Percentiles rank a stretch among this genome's conserved stretches.
phyloP scores from a whole-genome alignment of 129 eudicot genomes.

The Pseudognaphalium luteoalbum region DNA sequence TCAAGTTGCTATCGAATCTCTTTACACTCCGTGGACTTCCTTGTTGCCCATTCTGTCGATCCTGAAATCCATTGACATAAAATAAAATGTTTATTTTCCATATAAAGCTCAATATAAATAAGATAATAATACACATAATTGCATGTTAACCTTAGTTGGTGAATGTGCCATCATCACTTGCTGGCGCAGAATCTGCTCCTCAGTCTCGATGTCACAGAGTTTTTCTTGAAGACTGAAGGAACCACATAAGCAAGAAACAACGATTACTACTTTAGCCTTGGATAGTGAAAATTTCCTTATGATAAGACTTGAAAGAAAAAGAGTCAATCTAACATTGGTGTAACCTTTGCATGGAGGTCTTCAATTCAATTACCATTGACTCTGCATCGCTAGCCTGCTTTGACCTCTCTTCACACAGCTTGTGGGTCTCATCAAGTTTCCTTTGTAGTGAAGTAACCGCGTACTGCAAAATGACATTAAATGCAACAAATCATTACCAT shows the following conservation, averaged over 20 bases:
- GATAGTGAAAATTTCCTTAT: conserved; percentile 11
- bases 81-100: conserved; percentile 6
- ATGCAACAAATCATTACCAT: background rate
- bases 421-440: conserved; percentile 60
- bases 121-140: background rate
- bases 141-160: conserved; percentile 36
- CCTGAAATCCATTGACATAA: conserved; percentile 43
- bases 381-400: conserved; percentile 73
- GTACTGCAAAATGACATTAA: conserved; percentile 36
- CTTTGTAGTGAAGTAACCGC: conserved; percentile 58
- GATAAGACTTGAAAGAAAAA: conserved; percentile 16
- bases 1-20: conserved; percentile 42
- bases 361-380: conserved; percentile 63
- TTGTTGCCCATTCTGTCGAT: conserved; percentile 50
- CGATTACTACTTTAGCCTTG: conserved; percentile 23
- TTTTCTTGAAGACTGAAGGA: conserved; percentile 71
- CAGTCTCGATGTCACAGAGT: conserved; percentile 55
- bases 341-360: conserved; percentile 78
- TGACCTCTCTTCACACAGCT: conserved; percentile 62
- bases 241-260: conserved; percentile 13
- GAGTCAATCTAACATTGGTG: conserved; percentile 25
- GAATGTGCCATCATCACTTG: conserved; percentile 46
- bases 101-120: background rate
- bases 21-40: conserved; percentile 45
- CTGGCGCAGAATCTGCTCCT: conserved; percentile 54